Evolutionary conservation across 805 yeast genomes (phyloP).

Genomic region (Wickerhamomyces chambardii): DNA sequence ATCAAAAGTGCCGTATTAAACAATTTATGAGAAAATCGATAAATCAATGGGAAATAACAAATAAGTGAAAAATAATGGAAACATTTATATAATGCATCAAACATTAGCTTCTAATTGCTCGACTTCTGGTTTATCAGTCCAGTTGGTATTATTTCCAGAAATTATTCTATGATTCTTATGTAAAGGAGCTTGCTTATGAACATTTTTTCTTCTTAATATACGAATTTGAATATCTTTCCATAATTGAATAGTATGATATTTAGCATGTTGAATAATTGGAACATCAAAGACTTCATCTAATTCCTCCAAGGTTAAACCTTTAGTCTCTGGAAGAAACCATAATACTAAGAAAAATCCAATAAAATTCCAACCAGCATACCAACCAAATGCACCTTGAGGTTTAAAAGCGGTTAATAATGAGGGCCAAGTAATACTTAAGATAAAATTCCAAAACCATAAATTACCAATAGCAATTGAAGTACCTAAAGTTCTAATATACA

Average conservation of each 20-base stretch:
- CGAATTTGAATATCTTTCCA: constrained; percentile 34
- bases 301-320: constrained; percentile 59
- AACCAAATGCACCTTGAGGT: constrained; percentile 82
- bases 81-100: too few relatives aligned
- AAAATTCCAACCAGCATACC: constrained; percentile 81
- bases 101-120: constrained; percentile 34
- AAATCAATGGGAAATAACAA: too few relatives aligned
- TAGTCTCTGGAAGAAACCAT: constrained; percentile 64
- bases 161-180: constrained; percentile 49
- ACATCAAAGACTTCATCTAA: constrained; percentile 63
- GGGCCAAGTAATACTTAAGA: constrained; percentile 75
- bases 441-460: constrained; percentile 66
- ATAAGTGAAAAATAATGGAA: constrained; percentile 1
- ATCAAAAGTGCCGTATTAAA: too few relatives aligned
- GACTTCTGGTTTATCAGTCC: constrained; percentile 52
- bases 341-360: constrained; percentile 63
- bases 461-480: constrained; percentile 74
- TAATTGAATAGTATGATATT: constrained; percentile 29
- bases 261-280: constrained; percentile 46
- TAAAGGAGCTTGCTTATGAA: constrained; percentile 44
- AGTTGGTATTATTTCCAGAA: constrained; percentile 49
- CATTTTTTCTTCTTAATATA: constrained; percentile 36
- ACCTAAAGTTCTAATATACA: constrained; percentile 72
- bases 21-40: too few relatives aligned
- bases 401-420: constrained; percentile 54